These are phyloP conservation scores for Trebouxia sp. DNA, from an alignment of 139 green algal species.

Conservation along the genomic window DNA sequence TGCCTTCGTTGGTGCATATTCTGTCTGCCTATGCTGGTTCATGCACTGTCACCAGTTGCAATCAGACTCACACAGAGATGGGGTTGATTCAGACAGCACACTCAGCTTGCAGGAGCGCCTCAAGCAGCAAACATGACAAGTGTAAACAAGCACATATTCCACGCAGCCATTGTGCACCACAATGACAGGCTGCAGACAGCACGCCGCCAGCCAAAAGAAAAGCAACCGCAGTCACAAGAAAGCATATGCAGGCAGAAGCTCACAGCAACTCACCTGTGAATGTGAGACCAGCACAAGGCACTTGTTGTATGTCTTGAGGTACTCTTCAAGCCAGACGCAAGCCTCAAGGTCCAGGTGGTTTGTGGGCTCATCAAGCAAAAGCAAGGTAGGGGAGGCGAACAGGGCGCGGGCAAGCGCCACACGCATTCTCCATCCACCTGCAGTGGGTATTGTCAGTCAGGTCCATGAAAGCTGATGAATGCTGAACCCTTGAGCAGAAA, in stretches of 20 bases:
- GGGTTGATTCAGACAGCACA: too few species aligned
- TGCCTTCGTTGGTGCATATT: too few species aligned
- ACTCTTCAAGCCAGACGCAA: conserved; percentile 72
- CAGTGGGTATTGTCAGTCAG: too few species aligned
- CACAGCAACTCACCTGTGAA: conserved; percentile 29
- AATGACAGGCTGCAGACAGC: neutral
- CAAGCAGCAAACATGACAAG: too few species aligned
- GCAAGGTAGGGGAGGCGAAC: conserved; percentile 57
- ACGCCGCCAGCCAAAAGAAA: neutral
- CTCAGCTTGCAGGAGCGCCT: too few species aligned
- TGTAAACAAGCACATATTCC: too few species aligned
- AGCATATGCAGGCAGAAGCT: too few species aligned
- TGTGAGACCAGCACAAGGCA: conserved; percentile 42
- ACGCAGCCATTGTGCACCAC: too few species aligned
- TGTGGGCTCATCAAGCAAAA: conserved; percentile 58
- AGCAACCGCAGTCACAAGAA: neutral
- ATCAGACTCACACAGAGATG: too few species aligned
- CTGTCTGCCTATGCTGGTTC: too few species aligned
- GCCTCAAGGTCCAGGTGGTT: conserved; percentile 65
- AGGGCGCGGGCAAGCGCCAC: conserved; percentile 65
- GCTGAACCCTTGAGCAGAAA: neutral
- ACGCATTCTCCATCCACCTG: conserved; percentile 65
- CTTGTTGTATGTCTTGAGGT: conserved; percentile 49
- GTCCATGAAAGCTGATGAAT: neutral
- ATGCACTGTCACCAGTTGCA: too few species aligned